Evolutionary conservation across 148 eudicot genomes (phyloP).

Genomic region (Fagopyrum tataricum): DNA sequence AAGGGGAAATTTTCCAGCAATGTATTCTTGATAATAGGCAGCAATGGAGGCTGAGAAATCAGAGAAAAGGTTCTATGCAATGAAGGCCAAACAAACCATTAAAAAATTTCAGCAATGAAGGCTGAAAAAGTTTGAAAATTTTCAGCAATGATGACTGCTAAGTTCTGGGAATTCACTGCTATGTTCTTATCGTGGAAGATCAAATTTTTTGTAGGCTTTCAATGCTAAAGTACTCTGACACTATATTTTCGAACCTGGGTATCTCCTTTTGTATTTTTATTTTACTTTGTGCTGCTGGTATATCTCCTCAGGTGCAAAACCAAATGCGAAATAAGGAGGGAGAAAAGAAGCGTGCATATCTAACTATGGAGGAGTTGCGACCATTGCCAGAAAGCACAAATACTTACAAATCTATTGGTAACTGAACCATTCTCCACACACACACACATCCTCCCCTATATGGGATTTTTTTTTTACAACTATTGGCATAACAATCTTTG

Average conservation of each 20-base stretch:
- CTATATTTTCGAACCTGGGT: too few species aligned
- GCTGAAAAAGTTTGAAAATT: not conserved
- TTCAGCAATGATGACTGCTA: not conserved
- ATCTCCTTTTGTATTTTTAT: not conserved
- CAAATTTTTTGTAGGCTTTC: too few species aligned
- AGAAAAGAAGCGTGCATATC: constrained; percentile 92
- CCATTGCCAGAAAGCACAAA: constrained; percentile 80
- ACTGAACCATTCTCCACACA: not conserved
- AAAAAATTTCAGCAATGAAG: too few species aligned
- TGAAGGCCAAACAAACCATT: too few species aligned
- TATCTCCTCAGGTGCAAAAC: constrained; percentile 51
- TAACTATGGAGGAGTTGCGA: constrained; percentile 84
- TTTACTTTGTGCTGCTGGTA: constrained; percentile 4
- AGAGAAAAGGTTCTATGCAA: too few species aligned
- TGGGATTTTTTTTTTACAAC: not conserved
- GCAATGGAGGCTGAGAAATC: too few species aligned
- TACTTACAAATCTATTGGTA: constrained; percentile 93
- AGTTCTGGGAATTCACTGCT: not conserved
- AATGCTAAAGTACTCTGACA: too few species aligned
- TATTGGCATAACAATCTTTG: not conserved
- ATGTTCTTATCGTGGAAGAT: too few species aligned
- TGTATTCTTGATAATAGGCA: too few species aligned
- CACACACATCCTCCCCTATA: not conserved
- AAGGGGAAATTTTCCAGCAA: too few species aligned
- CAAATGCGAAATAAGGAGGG: constrained; percentile 78